Conservation (phyloP, 2,329 filamentous ascomycete genomes). For the Talaromyces sp. region DNA sequence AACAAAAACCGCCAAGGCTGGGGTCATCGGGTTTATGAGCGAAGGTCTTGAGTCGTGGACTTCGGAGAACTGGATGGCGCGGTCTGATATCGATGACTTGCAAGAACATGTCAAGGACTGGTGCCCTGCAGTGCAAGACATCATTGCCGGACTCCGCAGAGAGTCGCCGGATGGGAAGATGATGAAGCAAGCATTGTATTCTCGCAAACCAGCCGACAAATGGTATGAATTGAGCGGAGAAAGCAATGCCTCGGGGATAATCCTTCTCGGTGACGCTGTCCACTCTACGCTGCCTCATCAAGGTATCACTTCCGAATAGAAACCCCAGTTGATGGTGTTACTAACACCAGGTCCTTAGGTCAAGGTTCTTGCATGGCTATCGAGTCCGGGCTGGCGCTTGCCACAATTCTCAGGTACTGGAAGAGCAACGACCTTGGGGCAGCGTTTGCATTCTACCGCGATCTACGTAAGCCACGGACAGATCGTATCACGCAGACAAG, state of each 20-base stretch:
- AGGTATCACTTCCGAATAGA: constrained; percentile 11
- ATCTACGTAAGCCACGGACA: constrained; percentile 31
- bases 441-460: constrained; percentile 30
- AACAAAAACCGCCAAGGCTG: constrained; percentile 24
- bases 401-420: constrained; percentile 17
- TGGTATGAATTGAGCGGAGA: constrained; percentile 25
- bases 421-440: constrained; percentile 18
- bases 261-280: constrained; percentile 26
- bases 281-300: constrained; percentile 31
- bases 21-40: constrained; percentile 32
- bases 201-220: constrained; percentile 25
- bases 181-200: constrained; percentile 30
- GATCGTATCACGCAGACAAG: constrained; percentile 29
- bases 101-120: constrained; percentile 29
- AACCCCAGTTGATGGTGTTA: too few species aligned
- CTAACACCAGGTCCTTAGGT: constrained; percentile 13
- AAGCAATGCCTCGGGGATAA: constrained; percentile 21
- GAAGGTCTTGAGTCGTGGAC: constrained; percentile 30
- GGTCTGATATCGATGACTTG: constrained; percentile 26
- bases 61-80: constrained; percentile 30
- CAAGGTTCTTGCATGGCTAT: constrained; percentile 31
- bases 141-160: constrained; percentile 25
- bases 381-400: constrained; percentile 28
- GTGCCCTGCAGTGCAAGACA: constrained; percentile 27
- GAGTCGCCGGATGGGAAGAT: constrained; percentile 24